These are phyloP conservation scores for Anastatica hierochuntica DNA, from an alignment of 345 rosid species.

Conservation along the genomic window DNA sequence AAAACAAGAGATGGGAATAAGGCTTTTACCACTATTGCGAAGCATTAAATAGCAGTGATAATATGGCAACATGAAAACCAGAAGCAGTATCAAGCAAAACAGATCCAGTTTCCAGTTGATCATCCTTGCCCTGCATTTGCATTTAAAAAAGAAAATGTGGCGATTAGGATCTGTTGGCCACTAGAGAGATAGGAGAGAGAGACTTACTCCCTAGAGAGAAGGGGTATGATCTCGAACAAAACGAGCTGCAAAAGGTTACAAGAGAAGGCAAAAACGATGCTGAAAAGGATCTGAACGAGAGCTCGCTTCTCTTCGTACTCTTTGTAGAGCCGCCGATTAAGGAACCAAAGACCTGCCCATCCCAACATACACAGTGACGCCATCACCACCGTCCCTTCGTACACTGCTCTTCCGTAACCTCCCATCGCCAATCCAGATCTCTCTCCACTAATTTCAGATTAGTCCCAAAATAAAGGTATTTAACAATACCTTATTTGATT, in stretches of 20 bases:
- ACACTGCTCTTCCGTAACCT: conserved; percentile 63
- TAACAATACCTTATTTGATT: no score
- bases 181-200: no score
- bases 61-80: conserved; percentile 84
- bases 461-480: no score
- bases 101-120: conserved; percentile 88
- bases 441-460: no score
- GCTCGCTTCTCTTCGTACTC: conserved; percentile 95
- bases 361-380: conserved; percentile 60
- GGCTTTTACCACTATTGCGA: conserved; percentile 58
- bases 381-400: conserved; percentile 54
- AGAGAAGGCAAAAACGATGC: conserved; percentile 87
- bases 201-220: conserved; percentile 72
- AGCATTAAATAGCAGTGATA: conserved; percentile 96
- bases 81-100: conserved; percentile 68
- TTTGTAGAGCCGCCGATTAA: conserved; percentile 73
- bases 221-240: conserved; percentile 86
- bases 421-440: conserved; percentile 41
- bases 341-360: conserved; percentile 89
- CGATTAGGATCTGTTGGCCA: no score
- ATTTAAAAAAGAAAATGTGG: no score
- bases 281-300: conserved; percentile 87
- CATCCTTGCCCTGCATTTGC: conserved; percentile 77
- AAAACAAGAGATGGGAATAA: not conserved
- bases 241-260: conserved; percentile 95